These are phyloP conservation scores for Bacterosira constricta DNA, from an alignment of 108 stramenopile genomes.

Conservation along the genomic window DNA sequence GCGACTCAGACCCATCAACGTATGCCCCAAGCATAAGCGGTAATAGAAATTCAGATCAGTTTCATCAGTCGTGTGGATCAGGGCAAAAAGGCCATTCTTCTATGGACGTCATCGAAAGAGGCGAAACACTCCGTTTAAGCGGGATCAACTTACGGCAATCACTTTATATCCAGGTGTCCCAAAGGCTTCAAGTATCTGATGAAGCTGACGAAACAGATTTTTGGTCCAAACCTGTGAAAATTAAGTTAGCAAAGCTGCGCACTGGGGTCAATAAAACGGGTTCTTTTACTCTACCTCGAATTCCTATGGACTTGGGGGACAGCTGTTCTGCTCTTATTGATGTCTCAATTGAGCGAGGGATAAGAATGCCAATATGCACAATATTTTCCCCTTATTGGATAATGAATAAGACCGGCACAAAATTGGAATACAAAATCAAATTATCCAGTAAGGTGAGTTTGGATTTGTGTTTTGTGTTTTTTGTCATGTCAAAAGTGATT, in stretches of 20 bases:
- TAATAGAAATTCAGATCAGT: constrained; percentile 9
- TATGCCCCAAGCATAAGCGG: constrained; percentile 23
- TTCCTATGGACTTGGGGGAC: constrained; percentile 29
- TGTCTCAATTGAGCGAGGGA: constrained; percentile 30
- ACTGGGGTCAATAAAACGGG: constrained; percentile 40
- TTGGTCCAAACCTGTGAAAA: constrained; percentile 36
- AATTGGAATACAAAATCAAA: constrained; percentile 25
- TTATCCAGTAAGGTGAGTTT: neutral
- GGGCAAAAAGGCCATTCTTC: neutral
- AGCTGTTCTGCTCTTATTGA: constrained; percentile 20
- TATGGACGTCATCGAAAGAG: constrained; percentile 5
- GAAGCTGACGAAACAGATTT: constrained; percentile 1
- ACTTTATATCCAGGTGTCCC: constrained; percentile 40
- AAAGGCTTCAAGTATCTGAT: constrained; percentile 1
- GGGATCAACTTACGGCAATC: constrained; percentile 37
- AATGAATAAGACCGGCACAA: constrained; percentile 44
- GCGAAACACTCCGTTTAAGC: constrained; percentile 31
- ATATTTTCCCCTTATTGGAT: constrained; percentile 46
- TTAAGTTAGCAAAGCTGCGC: constrained; percentile 26
- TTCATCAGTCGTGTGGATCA: constrained; percentile 6
- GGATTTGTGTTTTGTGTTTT: too few species aligned
- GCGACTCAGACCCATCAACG: constrained; percentile 30
- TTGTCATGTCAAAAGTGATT: neutral
- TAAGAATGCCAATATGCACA: constrained; percentile 34
- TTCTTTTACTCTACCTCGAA: constrained; percentile 15